Evolutionary conservation across 768 basidiomycete genomes (phyloP), one percentile per base, ranked within the genome.

Genomic region (Crassisporium funariophilum): DNA sequence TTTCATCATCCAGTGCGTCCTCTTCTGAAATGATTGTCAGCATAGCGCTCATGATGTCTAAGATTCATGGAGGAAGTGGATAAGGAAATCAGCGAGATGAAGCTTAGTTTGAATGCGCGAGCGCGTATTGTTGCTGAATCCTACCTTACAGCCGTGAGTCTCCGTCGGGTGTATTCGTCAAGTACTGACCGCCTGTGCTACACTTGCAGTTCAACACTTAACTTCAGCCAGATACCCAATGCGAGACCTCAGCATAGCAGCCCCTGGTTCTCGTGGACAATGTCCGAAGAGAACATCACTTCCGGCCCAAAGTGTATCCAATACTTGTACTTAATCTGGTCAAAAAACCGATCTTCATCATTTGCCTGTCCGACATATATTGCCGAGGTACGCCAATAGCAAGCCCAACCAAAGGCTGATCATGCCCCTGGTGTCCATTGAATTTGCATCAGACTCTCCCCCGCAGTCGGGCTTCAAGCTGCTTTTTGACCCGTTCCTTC

Each of bases 61-160:
- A 94, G 91, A 63, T 94, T 98, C 65, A 98, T 98, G 95, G 94
- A 98, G 62, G 97, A 98, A 59, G 97, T 99, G 1, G 97, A 99
- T 70, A 94, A 91, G 69, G 97, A 99, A 70, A 98, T 99, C 62
- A 97, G 93, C 50, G 97, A 98, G 69, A 98, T 98, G 91, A 98
- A 98, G 65, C 83, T 99, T 11, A 92, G 88, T 59, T 76, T 98
- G 52, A 99, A 98, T 61, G 93, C 94, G 15, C 81, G 97, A 45
- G 94, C 95, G 1, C 90, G 97, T 66, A 98, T 89, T 45, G 95
- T 98, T 20, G 97, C 97, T 29, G 97, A 98, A 69, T 93, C 92
- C 10, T 98, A 98, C 69, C 74, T 98, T 58, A 82, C 82, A 47
- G 88, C 90, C n/a, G 93, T 93, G 65, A 65, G 92, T 64, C 8